phyloP scores from a whole-genome alignment of 495 filamentous ascomycete genomes.

The Parmelia sp. region DNA sequence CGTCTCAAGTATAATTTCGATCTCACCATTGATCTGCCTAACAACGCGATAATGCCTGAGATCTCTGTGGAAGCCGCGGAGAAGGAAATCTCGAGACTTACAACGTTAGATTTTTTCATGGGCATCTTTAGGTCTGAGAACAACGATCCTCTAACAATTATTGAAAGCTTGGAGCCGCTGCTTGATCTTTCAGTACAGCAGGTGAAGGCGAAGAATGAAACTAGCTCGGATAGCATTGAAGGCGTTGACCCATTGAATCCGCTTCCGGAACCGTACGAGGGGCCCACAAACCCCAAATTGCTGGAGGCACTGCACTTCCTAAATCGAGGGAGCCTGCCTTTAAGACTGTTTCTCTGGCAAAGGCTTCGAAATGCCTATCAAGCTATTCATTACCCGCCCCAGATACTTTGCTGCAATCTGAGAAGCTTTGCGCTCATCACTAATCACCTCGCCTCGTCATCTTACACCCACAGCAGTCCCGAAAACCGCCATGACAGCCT shows the following conservation, averaged over 20 bases:
- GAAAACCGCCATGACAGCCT: constrained; percentile 61
- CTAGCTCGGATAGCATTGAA: neutral
- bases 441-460: constrained; percentile 57
- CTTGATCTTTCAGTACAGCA: constrained; percentile 61
- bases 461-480: constrained; percentile 52
- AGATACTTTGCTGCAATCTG: constrained; percentile 78
- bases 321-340: constrained; percentile 66
- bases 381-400: constrained; percentile 72
- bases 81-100: constrained; percentile 82
- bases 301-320: constrained; percentile 79
- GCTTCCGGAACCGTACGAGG: neutral
- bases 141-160: constrained; percentile 69
- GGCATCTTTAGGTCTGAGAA: constrained; percentile 64
- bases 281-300: constrained; percentile 41
- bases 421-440: constrained; percentile 77
- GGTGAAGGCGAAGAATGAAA: constrained; percentile 8
- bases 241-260: neutral
- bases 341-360: constrained; percentile 81
- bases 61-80: constrained; percentile 74
- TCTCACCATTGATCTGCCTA: constrained; percentile 60
- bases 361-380: constrained; percentile 81
- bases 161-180: constrained; percentile 89
- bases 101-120: constrained; percentile 92
- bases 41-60: constrained; percentile 85
- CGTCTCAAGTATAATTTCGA: constrained; percentile 19